Percentiles rank a stretch among this genome's conserved stretches.
Evolutionary conservation across 2,329 filamentous ascomycete genomes (phyloP).

Genomic region (Beauveria scarabaeidicola): DNA sequence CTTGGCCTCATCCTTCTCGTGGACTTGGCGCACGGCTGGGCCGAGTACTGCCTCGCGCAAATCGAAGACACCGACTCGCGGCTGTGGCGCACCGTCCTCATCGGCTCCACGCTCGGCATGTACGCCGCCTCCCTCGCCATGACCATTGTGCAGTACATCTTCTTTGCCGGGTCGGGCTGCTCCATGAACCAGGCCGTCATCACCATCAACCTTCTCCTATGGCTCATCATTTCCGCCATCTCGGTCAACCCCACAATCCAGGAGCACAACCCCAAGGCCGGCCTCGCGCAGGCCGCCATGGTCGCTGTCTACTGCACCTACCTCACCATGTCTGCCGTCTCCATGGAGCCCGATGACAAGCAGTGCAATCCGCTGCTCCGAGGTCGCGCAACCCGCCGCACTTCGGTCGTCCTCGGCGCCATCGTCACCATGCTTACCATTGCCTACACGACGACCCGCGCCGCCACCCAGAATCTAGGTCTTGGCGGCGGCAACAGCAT

Average conservation of each 20-base stretch:
- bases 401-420: slow-evolving; percentile 84
- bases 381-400: slow-evolving; percentile 79
- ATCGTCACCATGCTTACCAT: slow-evolving; percentile 95
- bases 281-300: slow-evolving; percentile 94
- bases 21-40: slow-evolving; percentile 93
- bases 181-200: slow-evolving; percentile 96
- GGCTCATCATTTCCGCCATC: slow-evolving; percentile 70
- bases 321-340: slow-evolving; percentile 94
- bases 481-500: slow-evolving; percentile 58
- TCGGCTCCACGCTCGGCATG: slow-evolving; percentile 90
- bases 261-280: slow-evolving; percentile 85
- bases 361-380: slow-evolving; percentile 87
- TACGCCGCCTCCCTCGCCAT: slow-evolving; percentile 84
- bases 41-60: slow-evolving; percentile 88
- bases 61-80: slow-evolving; percentile 84
- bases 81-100: slow-evolving; percentile 76
- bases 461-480: slow-evolving; percentile 81
- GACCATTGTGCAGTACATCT: slow-evolving; percentile 95
- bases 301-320: slow-evolving; percentile 98
- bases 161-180: slow-evolving; percentile 76
- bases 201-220: slow-evolving; percentile 81
- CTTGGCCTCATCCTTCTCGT: slow-evolving; percentile 88
- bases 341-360: slow-evolving; percentile 93
- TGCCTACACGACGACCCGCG: slow-evolving; percentile 93
- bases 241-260: slow-evolving; percentile 88